phyloP scores from a whole-genome alignment of 164 flowering plant species.

The Tetrastigma voinierianum region DNA sequence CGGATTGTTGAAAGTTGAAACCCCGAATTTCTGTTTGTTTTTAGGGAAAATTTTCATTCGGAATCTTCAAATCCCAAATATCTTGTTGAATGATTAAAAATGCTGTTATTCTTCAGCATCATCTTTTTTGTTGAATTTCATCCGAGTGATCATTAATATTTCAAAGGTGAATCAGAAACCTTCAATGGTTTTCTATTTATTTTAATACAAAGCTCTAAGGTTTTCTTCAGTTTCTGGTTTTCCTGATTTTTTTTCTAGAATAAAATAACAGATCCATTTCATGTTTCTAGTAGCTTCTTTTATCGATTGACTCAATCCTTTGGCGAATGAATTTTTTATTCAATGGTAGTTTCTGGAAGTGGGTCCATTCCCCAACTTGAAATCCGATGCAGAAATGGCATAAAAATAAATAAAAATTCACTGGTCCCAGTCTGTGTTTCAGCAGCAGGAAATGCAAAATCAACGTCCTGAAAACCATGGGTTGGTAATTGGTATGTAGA shows the following conservation, averaged over 20 bases:
- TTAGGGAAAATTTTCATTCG: neutral
- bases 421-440: neutral
- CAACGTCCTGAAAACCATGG: neutral
- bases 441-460: neutral
- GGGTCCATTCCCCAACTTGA: slow-evolving; percentile 3
- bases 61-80: neutral
- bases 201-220: no score
- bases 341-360: neutral
- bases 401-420: neutral
- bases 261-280: neutral
- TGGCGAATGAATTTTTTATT: neutral
- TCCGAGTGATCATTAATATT: no score
- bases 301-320: neutral
- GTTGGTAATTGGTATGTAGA: no score
- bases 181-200: no score
- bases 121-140: no score
- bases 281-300: neutral
- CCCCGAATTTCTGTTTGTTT: neutral
- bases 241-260: no score
- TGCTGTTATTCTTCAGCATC: neutral
- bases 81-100: neutral
- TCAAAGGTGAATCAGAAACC: no score
- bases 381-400: no score
- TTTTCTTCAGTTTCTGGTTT: no score
- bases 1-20: neutral